Conservation (phyloP, 441 rosid genomes). For the Kokia cookei region DNA sequence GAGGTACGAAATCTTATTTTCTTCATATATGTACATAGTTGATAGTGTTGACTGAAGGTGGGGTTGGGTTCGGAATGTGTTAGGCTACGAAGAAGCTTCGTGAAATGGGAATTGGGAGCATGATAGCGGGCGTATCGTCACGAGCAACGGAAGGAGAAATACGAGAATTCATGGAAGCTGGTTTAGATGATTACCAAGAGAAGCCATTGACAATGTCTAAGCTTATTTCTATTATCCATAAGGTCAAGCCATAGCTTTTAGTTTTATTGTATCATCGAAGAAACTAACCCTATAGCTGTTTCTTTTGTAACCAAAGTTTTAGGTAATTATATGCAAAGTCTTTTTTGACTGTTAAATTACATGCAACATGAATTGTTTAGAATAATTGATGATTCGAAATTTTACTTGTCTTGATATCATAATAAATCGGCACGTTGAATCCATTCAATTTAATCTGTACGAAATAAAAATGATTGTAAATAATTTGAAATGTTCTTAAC, state of each 20-base stretch:
- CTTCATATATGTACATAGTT: neutral
- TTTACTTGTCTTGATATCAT: too few relatives aligned
- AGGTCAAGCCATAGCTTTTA: neutral
- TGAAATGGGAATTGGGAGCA: conserved; percentile 65
- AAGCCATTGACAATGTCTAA: conserved; percentile 73
- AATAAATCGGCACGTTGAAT: too few relatives aligned
- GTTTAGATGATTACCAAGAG: conserved; percentile 69
- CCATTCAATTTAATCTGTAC: too few relatives aligned
- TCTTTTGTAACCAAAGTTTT: neutral
- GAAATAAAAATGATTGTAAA: too few relatives aligned
- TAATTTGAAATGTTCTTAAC: too few relatives aligned
- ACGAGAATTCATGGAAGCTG: conserved; percentile 67
- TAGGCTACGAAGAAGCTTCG: conserved; percentile 72
- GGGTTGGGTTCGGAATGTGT: neutral
- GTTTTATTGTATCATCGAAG: neutral
- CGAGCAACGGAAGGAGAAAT: conserved; percentile 33
- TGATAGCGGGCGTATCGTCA: conserved; percentile 66
- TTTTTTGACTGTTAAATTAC: too few relatives aligned
- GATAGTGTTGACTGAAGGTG: neutral
- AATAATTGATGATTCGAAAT: too few relatives aligned
- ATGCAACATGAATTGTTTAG: too few relatives aligned
- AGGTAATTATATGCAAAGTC: too few relatives aligned
- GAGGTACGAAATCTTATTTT: conserved; percentile 31
- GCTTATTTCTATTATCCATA: conserved; percentile 46
- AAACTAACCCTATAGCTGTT: neutral